phyloP scores from a whole-genome alignment of 257 asterid genomes.

The Paulownia fortunei region DNA sequence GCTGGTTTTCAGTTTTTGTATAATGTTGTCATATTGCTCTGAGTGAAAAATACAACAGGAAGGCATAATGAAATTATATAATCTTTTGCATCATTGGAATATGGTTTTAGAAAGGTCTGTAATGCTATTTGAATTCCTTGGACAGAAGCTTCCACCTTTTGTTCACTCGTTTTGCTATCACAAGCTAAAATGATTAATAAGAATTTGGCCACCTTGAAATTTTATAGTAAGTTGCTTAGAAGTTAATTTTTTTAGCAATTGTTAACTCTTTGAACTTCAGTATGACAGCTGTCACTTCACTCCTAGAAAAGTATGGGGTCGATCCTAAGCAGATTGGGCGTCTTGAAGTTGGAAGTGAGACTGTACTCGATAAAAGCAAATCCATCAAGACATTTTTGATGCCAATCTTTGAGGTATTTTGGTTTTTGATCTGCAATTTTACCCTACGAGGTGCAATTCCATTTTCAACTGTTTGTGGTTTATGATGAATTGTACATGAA shows the following conservation, averaged over 20 bases:
- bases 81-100: background rate
- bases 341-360: conserved; percentile 98
- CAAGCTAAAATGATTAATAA: background rate
- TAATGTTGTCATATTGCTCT: conserved; percentile 1
- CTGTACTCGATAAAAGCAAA: conserved; percentile 97
- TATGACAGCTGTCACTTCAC: conserved; percentile 91
- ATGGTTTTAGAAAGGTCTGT: conserved; percentile 9
- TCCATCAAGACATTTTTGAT: conserved; percentile 96
- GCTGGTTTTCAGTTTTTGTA: background rate
- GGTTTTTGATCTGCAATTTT: conserved; percentile 7
- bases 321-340: conserved; percentile 95
- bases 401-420: conserved; percentile 94
- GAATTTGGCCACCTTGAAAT: conserved; percentile 14
- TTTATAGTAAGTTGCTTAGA: background rate
- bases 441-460: background rate
- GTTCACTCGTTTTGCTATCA: background rate
- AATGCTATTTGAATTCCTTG: conserved; percentile 6
- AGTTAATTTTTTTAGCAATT: conserved; percentile 17
- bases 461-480: background rate
- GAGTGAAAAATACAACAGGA: background rate
- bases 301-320: conserved; percentile 79
- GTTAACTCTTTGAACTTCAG: conserved; percentile 52
- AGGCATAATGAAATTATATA: background rate
- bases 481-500: conserved; percentile 16
- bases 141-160: background rate